Conservation (phyloP, 345 rosid genomes). For the Arabidopsis thaliana region TAIR10.1 NC_003075.7:12573001-12573500, state of each 20-base stretch:
- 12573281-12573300: conserved; percentile 87
- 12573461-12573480: conserved; percentile 24
- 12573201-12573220: conserved; percentile 9
- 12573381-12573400: conserved; percentile 87
- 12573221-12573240: background rate
- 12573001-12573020: background rate
- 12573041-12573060: conserved; percentile 38
- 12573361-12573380: conserved; percentile 83
- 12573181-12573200: background rate
- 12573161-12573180: conserved; percentile 18
- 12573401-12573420: conserved; percentile 53
- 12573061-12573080: background rate
- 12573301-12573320: conserved; percentile 88
- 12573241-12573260: background rate
- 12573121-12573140: conserved; percentile 31
- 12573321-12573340: conserved; percentile 97
- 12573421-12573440: conserved; percentile 49
- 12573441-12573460: conserved; percentile 37
- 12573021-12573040: background rate
- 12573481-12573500: conserved; percentile 41
- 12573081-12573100: conserved; percentile 19
- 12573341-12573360: conserved; percentile 76
- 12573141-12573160: conserved; percentile 34
- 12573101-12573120: conserved; percentile 39
- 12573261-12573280: background rate